Base-by-base conservation (phyloP, 2,329 filamentous ascomycete genomes). In the Neofusicoccum laricinum region DNA sequence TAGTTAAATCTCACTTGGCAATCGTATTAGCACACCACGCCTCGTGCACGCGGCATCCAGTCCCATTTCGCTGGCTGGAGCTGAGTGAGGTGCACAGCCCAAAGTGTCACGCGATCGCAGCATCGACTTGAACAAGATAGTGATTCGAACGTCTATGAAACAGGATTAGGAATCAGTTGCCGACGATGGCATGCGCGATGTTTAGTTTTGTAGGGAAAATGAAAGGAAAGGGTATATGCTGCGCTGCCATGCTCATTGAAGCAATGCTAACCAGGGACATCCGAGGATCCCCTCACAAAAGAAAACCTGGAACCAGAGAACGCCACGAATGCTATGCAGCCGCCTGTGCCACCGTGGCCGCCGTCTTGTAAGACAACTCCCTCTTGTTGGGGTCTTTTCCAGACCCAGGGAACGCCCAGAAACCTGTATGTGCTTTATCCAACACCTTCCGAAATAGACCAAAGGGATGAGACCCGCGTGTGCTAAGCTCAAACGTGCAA, bases 221-320 rank as follows among this genome's bases (percentile, higher is more conserved):
- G 49, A 63, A 53, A 53, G 48, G 59, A 53, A 50, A 51, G 59
- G 59, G 59, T 63, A 63, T 63, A 63, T 63, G 59, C 59, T 53
- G 17, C 59, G 59, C 59, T 51, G 59, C 59, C 38, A 63, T 63
- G 59, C 48, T 62, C 45, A 14, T 19, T n/a, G 49, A 51, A 63
- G 59, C 49, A 63, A 63, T 63, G 49, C 49, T 45, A 63, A 51
- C 34, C 34, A 58, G 38, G 41, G 51, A 55, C 51, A 41, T 25
- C 30, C 19, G 51, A 41, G 51, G 36, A 21, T 41, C 45, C 46
- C 41, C 19, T 30, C 32, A 50, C 45, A 45, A 51, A 51, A 45
- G 59, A 63, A 43, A 53, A 50, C 36, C 59, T 50, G 48, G 59
- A 53, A 53, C 48, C 59, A 17, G 25, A 14, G 32, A 63, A 63